Base-by-base conservation (phyloP, 2,329 filamentous ascomycete genomes). In the Aureobasidium sp. region DNA sequence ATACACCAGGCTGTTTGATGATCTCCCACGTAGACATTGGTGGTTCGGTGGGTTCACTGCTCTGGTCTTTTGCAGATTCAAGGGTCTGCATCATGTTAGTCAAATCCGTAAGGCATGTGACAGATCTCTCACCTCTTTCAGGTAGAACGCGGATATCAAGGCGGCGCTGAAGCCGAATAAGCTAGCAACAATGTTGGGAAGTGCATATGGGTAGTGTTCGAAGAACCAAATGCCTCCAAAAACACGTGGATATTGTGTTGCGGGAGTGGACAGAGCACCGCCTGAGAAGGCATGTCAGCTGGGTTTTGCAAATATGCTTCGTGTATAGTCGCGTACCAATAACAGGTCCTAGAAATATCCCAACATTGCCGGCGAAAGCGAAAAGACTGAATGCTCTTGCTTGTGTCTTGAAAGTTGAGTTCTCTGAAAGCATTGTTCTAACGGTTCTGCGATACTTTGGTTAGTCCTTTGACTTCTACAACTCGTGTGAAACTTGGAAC, bases 371-470 rank as follows among this genome's bases (percentile, higher is more conserved):
- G 0, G 79, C 74, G 63, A 91, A 88, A 8, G 86, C 85, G 63
- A 90, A 90, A 73, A 81, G 86, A 62, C 83, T 83, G 63, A 90
- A 93, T 0, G 84, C 81, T 24, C 76, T 71, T 0, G 87, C 86
- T 67, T 90, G 86, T 0, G 83, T 90, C 57, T 79, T 76, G 4
- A 78, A 70, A 0, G 83, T 86, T 65, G 81, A 85, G 59, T 83
- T 80, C 68, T 93, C 88, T 16, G 79, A 79, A 25, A 91, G 75
- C 84, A 91, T 90, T 6, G 86, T 83, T 24, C 88, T 77, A 53
- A 91, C 80, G 5, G 86, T 85, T 16, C 51, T 53, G 16, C n/a
- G n/a, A 14, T 34, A 14, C 6, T 2, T 19, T 12, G 7, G 5
- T 30, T 5, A 30, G 34, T 42, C 22, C n/a, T 6, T 24, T 27